A percentile compares a stretch with the other conserved stretches of the same genome.
These are phyloP conservation scores for Xylariaceae sp. DNA, from an alignment of 2,329 filamentous ascomycete genomes.

Conservation along the genomic window DNA sequence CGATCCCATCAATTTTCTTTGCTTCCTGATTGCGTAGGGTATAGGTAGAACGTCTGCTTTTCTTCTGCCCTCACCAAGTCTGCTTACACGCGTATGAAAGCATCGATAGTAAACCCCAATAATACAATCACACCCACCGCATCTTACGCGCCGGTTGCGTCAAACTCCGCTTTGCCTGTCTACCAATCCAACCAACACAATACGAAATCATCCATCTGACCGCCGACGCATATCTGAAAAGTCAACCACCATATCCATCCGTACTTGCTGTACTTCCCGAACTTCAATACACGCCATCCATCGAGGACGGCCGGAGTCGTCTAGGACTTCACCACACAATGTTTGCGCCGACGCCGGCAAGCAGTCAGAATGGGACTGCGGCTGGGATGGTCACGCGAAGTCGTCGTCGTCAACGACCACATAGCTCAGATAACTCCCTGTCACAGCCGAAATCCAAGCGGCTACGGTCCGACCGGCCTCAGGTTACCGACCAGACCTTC, in stretches of 20 bases:
- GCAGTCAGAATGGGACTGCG: slow-evolving; percentile 32
- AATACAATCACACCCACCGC: slow-evolving; percentile 1
- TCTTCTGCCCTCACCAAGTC: too few relatives aligned
- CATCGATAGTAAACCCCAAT: slow-evolving; percentile 19
- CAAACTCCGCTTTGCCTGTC: background rate
- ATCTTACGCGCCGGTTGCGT: slow-evolving; percentile 8
- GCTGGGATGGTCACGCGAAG: slow-evolving; percentile 51
- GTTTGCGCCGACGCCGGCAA: slow-evolving; percentile 53
- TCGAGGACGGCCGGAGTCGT: slow-evolving; percentile 10
- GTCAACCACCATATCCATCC: too few relatives aligned
- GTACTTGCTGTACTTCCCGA: too few relatives aligned
- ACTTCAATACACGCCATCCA: slow-evolving; percentile 9
- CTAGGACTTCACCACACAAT: slow-evolving; percentile 38
- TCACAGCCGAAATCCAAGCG: slow-evolving; percentile 61
- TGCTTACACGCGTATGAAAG: slow-evolving; percentile 20
- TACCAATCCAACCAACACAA: too few relatives aligned
- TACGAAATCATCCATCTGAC: too few relatives aligned
- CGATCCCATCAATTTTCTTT: slow-evolving; percentile 13
- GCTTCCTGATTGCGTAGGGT: slow-evolving; percentile 11
- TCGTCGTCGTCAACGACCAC: slow-evolving; percentile 56
- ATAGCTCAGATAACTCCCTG: slow-evolving; percentile 47
- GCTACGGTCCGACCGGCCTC: slow-evolving; percentile 40
- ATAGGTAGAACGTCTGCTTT: slow-evolving; percentile 4
- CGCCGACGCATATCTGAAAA: too few relatives aligned
- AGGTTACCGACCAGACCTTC: slow-evolving; percentile 54